These are phyloP conservation scores for Zymoseptoria brevis DNA, from an alignment of 2,329 filamentous ascomycete species.

Conservation along the genomic window DNA sequence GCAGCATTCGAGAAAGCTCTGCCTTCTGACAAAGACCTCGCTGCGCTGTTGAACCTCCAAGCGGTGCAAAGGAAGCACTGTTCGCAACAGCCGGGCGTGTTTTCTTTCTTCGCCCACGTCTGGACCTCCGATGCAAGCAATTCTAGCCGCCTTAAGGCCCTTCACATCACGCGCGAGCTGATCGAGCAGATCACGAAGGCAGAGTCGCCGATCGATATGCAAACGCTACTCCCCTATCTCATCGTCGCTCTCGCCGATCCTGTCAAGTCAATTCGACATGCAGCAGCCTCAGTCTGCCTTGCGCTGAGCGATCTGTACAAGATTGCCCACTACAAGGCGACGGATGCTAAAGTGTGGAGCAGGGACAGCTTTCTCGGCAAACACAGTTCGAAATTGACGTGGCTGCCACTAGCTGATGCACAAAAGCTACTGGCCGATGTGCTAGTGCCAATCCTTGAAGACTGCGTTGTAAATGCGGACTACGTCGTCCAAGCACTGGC, in stretches of 20 bases:
- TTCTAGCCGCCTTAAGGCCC: slow-evolving; percentile 11
- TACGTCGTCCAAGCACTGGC: slow-evolving; percentile 61
- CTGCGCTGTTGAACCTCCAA: slow-evolving; percentile 8
- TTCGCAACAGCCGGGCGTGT: slow-evolving; percentile 8
- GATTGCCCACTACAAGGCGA: slow-evolving; percentile 5
- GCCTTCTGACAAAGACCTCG: slow-evolving; percentile 10
- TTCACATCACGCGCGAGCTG: slow-evolving; percentile 9
- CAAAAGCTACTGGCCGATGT: slow-evolving; percentile 56
- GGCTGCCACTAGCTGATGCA: slow-evolving; percentile 51
- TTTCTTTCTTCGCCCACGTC: slow-evolving; percentile 15
- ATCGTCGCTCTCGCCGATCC: slow-evolving; percentile 47
- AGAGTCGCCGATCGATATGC: slow-evolving; percentile 46
- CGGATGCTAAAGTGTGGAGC: slow-evolving; percentile 40
- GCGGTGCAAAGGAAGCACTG: slow-evolving; percentile 9
- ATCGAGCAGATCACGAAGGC: slow-evolving; percentile 7
- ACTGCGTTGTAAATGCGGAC: slow-evolving; percentile 70
- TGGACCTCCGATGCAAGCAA: slow-evolving; percentile 12
- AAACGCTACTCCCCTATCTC: slow-evolving; percentile 74
- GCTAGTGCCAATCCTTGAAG: slow-evolving; percentile 70
- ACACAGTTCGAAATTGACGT: slow-evolving; percentile 42
- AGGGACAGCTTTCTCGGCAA: slow-evolving; percentile 58
- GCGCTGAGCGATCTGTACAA: slow-evolving; percentile 11
- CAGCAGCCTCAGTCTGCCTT: slow-evolving; percentile 29
- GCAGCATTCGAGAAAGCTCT: slow-evolving; percentile 10
- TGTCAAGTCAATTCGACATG: slow-evolving; percentile 50